phyloP scores from a whole-genome alignment of 306 rosid genomes.

The Pyrus communis region DNA sequence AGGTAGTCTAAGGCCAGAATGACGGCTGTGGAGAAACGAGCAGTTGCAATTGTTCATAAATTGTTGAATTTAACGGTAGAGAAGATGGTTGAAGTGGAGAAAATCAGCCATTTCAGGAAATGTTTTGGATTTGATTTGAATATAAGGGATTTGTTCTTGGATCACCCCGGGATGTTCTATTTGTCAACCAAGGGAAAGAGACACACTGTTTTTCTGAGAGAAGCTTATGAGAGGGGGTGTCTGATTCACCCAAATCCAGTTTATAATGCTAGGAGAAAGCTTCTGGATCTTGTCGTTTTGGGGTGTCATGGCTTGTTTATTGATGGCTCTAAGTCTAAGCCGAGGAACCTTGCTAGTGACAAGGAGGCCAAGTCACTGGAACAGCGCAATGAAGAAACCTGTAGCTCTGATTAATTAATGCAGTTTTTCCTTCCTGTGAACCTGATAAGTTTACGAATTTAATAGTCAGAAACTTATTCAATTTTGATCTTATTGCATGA shows the following conservation, averaged over 20 bases:
- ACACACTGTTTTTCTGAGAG: conserved; percentile 85
- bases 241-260: conserved; percentile 69
- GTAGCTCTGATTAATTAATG: not conserved
- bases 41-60: conserved; percentile 75
- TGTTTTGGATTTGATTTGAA: conserved; percentile 55
- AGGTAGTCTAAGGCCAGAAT: conserved; percentile 36
- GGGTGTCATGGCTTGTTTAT: conserved; percentile 53
- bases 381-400: conserved; percentile 5
- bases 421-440: not conserved
- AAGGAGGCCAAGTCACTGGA: conserved; percentile 21
- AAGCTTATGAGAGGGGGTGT: conserved; percentile 80
- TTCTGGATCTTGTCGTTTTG: conserved; percentile 64
- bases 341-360: conserved; percentile 21
- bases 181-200: conserved; percentile 80
- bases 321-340: conserved; percentile 35
- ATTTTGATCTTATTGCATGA: not conserved
- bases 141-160: conserved; percentile 54
- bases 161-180: conserved; percentile 34
- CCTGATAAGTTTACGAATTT: not conserved
- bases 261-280: conserved; percentile 73
- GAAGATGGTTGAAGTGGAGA: conserved; percentile 92
- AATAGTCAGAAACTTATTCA: not conserved
- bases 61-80: conserved; percentile 86
- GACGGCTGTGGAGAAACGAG: conserved; percentile 65
- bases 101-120: conserved; percentile 46